Conservation (phyloP, 2,329 filamentous ascomycete genomes). For the Lasiodiplodia gonubiensis region DNA sequence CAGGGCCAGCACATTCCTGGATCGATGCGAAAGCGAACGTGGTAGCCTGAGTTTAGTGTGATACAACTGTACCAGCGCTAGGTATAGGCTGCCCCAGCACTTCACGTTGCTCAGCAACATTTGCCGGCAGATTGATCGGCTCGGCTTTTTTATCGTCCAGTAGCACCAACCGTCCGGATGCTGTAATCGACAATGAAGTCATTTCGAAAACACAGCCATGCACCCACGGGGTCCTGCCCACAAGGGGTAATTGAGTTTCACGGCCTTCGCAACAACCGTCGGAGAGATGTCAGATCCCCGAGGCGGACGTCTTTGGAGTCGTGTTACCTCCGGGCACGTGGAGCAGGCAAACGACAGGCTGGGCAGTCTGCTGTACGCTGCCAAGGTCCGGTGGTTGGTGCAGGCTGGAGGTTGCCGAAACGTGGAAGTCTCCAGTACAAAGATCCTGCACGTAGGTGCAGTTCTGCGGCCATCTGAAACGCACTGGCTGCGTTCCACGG, state of each 20-base stretch:
- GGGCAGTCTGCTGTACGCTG: constrained; percentile 11
- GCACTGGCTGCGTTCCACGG: not conserved
- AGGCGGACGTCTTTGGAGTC: not conserved
- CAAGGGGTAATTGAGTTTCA: constrained; percentile 12
- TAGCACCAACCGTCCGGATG: not conserved
- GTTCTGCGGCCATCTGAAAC: constrained; percentile 10
- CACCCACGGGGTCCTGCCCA: constrained; percentile 3
- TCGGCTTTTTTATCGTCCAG: not conserved
- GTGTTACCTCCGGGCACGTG: constrained; percentile 17
- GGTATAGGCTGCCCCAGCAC: constrained; percentile 9
- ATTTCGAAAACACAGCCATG: constrained; percentile 5
- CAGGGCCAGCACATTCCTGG: not conserved
- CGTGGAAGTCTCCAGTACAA: constrained; percentile 15
- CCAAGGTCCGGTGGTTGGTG: not conserved
- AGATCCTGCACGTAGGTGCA: constrained; percentile 26
- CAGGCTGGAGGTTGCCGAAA: constrained; percentile 20
- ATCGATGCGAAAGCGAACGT: constrained; percentile 12
- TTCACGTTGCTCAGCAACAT: constrained; percentile 3
- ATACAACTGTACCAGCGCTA: not conserved
- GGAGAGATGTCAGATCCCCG: constrained; percentile 12
- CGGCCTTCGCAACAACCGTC: not conserved
- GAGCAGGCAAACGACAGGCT: constrained; percentile 3
- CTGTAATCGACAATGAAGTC: not conserved
- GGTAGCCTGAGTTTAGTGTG: not conserved
- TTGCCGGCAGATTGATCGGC: constrained; percentile 17